Conservation (phyloP, 2,329 filamentous ascomycete species). For the Alternaria arbusti region DNA sequence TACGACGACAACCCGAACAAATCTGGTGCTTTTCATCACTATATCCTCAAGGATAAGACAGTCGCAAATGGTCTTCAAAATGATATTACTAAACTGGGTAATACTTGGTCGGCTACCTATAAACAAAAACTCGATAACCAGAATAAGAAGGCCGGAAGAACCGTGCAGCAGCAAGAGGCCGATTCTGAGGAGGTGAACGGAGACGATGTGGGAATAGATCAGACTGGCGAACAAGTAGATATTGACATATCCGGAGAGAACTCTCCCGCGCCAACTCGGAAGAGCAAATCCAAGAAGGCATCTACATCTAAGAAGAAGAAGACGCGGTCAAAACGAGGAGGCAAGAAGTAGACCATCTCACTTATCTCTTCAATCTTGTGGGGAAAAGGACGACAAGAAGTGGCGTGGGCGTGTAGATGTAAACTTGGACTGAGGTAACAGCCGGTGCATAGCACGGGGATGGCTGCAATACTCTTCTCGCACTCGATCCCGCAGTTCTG, state of each 20-base stretch:
- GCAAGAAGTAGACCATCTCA: not conserved
- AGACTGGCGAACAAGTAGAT: not conserved
- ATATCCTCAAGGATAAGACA: not conserved
- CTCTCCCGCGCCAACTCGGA: not conserved
- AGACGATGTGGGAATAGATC: too few relatives aligned
- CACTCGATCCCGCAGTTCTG: not conserved
- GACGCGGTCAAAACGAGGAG: not conserved
- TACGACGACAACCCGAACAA: not conserved
- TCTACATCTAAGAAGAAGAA: not conserved
- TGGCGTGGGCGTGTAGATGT: not conserved
- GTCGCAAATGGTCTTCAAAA: not conserved
- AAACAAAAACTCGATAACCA: not conserved
- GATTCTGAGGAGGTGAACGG: too few relatives aligned
- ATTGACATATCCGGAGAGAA: not conserved
- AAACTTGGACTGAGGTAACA: not conserved
- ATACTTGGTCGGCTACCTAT: not conserved
- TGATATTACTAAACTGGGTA: not conserved
- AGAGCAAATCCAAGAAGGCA: not conserved
- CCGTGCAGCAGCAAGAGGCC: too few relatives aligned
- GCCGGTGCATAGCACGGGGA: not conserved
- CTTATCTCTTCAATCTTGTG: not conserved
- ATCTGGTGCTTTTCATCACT: not conserved
- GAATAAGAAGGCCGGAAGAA: not conserved
- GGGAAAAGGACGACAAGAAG: not conserved
- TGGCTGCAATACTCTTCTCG: not conserved